Evolutionary conservation across 148 eudicot genomes (phyloP).

Genomic region (Rhododendron simsii): DNA sequence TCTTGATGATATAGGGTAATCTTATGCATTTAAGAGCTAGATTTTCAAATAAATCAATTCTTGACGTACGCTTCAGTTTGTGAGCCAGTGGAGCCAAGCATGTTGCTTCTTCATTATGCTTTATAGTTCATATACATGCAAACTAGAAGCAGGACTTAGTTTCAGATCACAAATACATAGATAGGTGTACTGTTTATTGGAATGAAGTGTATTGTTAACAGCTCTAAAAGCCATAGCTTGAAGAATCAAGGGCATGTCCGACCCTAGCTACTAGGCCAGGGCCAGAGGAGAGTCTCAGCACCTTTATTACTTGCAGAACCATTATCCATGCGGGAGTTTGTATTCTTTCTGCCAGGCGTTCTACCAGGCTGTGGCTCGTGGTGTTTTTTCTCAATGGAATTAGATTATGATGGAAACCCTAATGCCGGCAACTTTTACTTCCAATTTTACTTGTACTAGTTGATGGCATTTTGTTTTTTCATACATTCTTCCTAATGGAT

Average conservation of each 20-base stretch:
- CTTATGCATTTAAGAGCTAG: neutral
- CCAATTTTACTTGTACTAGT: neutral
- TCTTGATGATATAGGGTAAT: neutral
- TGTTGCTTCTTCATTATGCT: neutral
- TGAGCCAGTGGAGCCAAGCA: neutral
- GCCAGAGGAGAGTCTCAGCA: neutral
- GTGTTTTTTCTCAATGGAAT: neutral
- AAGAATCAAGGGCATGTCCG: too few relatives aligned
- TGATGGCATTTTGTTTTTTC: neutral
- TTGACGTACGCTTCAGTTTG: neutral
- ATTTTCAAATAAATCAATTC: neutral
- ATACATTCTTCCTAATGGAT: slow-evolving; percentile 6
- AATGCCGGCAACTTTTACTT: neutral
- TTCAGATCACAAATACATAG: neutral
- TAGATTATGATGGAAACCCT: neutral
- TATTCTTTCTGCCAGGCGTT: neutral
- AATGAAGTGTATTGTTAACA: neutral
- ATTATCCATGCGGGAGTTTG: neutral
- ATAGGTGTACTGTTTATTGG: neutral
- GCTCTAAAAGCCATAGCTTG: neutral
- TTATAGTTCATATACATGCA: neutral
- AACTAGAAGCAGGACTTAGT: neutral
- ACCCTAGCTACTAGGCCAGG: too few relatives aligned
- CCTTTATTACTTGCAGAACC: neutral
- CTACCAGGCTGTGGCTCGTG: neutral